phyloP scores from a whole-genome alignment of 257 asterid genomes.

The Solanum ossicruentum region DNA sequence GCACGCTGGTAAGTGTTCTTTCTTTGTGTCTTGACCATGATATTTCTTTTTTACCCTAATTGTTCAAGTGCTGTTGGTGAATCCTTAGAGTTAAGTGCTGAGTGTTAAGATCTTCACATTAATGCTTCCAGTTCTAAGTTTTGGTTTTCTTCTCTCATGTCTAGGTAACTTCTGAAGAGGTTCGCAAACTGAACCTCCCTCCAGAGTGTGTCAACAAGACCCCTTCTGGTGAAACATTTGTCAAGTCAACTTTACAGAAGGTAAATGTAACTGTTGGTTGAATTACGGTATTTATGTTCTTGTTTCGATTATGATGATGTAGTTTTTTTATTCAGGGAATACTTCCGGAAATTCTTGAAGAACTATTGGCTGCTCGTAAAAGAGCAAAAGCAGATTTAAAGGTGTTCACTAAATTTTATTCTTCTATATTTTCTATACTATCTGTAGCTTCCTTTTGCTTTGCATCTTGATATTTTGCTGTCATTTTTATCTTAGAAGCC shows the following conservation, averaged over 20 bases:
- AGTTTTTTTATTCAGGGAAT: conserved; percentile 53
- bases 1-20: conserved; percentile 61
- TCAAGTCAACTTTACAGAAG: conserved; percentile 80
- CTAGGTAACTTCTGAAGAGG: conserved; percentile 85
- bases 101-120: neutral
- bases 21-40: neutral
- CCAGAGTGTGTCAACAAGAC: conserved; percentile 80
- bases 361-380: conserved; percentile 86
- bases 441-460: neutral
- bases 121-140: neutral
- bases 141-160: neutral
- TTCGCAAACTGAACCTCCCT: conserved; percentile 68
- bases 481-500: neutral
- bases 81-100: neutral
- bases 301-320: conserved; percentile 3
- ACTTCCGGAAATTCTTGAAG: conserved; percentile 98
- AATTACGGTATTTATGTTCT: neutral
- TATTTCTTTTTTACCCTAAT: neutral
- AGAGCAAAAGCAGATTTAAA: conserved; percentile 97
- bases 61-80: neutral
- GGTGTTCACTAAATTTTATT: conserved; percentile 28
- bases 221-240: conserved; percentile 97
- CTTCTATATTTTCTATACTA: neutral
- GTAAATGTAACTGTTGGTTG: conserved; percentile 17
- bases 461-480: neutral